Percentiles rank a stretch among this genome's conserved stretches.
Conservation (phyloP, 306 rosid species). For the Amphicarpaea edgeworthii region DNA sequence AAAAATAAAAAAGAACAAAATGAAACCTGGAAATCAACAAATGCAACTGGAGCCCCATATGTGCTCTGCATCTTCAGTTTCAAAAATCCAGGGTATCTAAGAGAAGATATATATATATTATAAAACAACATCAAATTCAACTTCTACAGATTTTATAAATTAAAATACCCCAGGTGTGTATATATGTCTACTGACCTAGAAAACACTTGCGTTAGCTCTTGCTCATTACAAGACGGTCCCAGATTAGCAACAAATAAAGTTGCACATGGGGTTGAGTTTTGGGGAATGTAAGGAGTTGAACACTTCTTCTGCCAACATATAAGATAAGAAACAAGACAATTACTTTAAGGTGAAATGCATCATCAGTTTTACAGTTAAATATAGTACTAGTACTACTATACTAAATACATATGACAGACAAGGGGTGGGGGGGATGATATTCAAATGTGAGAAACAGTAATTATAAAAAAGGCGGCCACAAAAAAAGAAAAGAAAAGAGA, state of each 20-base stretch:
- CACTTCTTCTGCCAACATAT: conserved; percentile 51
- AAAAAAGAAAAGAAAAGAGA: too few relatives aligned
- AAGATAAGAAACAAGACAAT: conserved; percentile 22
- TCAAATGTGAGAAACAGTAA: too few relatives aligned
- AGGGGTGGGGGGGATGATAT: too few relatives aligned
- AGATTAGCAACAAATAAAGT: conserved; percentile 93
- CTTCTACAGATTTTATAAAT: conserved; percentile 18
- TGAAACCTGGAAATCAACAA: conserved; percentile 92
- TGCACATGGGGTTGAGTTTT: conserved; percentile 73
- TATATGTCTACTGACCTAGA: conserved; percentile 64
- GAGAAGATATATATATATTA: not conserved
- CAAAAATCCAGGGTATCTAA: conserved; percentile 87
- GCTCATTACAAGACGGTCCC: conserved; percentile 88
- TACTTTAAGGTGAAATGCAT: too few relatives aligned
- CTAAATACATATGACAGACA: too few relatives aligned
- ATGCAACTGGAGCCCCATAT: conserved; percentile 93
- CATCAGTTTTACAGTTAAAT: too few relatives aligned
- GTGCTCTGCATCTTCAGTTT: conserved; percentile 96
- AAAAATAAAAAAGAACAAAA: conserved; percentile 23
- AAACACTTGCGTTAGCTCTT: conserved; percentile 83
- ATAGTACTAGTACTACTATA: too few relatives aligned
- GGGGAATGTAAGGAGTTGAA: conserved; percentile 57
- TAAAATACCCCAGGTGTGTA: not conserved
- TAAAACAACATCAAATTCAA: conserved; percentile 12
- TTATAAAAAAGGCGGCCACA: too few relatives aligned